Percentiles rank a stretch among this genome's conserved stretches.
Conservation (phyloP, 129 eudicot species). For the Pittosporum tobira region DNA sequence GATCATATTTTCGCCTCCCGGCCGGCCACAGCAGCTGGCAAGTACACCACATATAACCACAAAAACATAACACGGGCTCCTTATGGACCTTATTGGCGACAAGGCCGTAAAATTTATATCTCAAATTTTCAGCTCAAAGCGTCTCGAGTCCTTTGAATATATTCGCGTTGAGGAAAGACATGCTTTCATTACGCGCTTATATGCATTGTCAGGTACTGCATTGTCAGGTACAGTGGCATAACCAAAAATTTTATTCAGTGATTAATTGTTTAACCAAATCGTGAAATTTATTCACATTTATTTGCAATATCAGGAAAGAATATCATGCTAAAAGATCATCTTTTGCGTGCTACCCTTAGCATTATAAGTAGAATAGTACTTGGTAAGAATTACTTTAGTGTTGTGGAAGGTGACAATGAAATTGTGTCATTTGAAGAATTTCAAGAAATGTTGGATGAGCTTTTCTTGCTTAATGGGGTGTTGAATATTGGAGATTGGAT, state of each 20-base stretch:
- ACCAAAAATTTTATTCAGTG: no score
- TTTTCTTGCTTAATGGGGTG: slow-evolving; percentile 31
- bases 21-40: slow-evolving; percentile 41
- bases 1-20: slow-evolving; percentile 41
- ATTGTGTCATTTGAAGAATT: slow-evolving; percentile 27
- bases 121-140: no score
- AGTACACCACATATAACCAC: slow-evolving; percentile 29
- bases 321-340: slow-evolving; percentile 16
- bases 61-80: slow-evolving; percentile 39
- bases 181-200: slow-evolving; percentile 14
- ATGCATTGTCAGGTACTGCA: slow-evolving; percentile 12
- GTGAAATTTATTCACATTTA: no score
- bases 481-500: slow-evolving; percentile 50
- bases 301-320: not conserved
- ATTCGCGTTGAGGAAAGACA: not conserved
- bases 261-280: no score
- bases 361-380: slow-evolving; percentile 29
- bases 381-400: slow-evolving; percentile 30
- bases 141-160: not conserved
- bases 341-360: slow-evolving; percentile 18
- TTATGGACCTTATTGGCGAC: slow-evolving; percentile 38
- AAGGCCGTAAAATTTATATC: slow-evolving; percentile 22
- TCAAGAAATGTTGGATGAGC: slow-evolving; percentile 35
- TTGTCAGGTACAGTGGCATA: not conserved
- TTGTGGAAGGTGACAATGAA: slow-evolving; percentile 13